Conservation (phyloP, 1,284 basidiomycete genomes). For the Pterulicium gracile region DNA sequence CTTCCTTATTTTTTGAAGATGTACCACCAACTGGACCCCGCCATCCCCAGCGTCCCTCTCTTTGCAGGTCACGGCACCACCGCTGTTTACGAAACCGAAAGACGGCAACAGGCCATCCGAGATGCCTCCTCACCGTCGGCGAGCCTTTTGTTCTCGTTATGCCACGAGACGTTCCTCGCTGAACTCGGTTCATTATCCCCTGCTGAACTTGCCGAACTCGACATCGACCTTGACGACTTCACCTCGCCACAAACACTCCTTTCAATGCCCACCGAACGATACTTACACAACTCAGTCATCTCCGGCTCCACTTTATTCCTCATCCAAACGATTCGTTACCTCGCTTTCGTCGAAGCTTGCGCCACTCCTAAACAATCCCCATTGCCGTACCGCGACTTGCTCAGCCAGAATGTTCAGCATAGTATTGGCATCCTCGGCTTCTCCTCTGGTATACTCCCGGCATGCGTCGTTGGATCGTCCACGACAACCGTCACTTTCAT, state of each 20-base stretch:
- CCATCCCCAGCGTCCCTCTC: slow-evolving; percentile 26
- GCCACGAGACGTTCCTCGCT: slow-evolving; percentile 34
- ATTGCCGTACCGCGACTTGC: slow-evolving; percentile 23
- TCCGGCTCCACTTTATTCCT: slow-evolving; percentile 40
- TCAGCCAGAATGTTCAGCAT: slow-evolving; percentile 22
- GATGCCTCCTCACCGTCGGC: slow-evolving; percentile 28
- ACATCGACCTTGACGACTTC: slow-evolving; percentile 34
- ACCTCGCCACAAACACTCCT: slow-evolving; percentile 27
- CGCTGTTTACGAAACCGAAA: slow-evolving; percentile 21
- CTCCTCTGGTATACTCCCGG: slow-evolving; percentile 51
- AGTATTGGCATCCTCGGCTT: slow-evolving; percentile 41
- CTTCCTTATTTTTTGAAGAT: neutral
- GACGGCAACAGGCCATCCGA: slow-evolving; percentile 26
- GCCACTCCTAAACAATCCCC: slow-evolving; percentile 15
- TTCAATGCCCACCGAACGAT: slow-evolving; percentile 18
- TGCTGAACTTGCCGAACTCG: slow-evolving; percentile 21
- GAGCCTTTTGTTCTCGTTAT: slow-evolving; percentile 34
- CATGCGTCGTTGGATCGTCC: slow-evolving; percentile 42
- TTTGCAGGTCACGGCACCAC: slow-evolving; percentile 47
- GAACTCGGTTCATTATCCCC: slow-evolving; percentile 35
- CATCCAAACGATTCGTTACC: slow-evolving; percentile 41
- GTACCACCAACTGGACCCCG: neutral
- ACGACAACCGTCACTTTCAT: slow-evolving; percentile 30
- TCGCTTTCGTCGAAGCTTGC: slow-evolving; percentile 27
- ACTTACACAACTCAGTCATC: slow-evolving; percentile 36